Base-by-base conservation (phyloP, 345 rosid species). In the Eucalyptus globulus region DNA sequence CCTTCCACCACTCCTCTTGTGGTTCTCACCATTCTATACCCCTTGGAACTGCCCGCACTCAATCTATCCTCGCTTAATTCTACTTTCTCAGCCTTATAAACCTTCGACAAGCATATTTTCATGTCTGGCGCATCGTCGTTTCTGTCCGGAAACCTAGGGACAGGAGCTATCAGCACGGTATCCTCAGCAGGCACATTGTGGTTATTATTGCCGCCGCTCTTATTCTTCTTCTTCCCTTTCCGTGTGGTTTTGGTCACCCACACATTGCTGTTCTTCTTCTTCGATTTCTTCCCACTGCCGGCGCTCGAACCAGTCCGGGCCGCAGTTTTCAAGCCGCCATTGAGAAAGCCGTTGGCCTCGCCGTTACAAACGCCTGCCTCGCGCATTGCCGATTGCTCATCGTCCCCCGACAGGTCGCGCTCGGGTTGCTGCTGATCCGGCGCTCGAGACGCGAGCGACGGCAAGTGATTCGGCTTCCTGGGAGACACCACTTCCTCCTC, bases 1-100 rank as follows among this genome's bases (percentile, higher is more conserved):
- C 99, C 99, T 37, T 98, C 97, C n/a, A 93, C 89, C 58, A 96
- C 98, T 89, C 98, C 99, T 90, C 99, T 94, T 2, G 99, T 97
- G 49, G 99, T 95, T 87, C 99, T 94, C 93, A 96, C 99, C 99
- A 98, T 96, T 88, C 99, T 94, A 27, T 98, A 97, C 15, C 99
- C 99, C 89, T 98, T 98, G 21, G 95, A 90, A 90, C 99, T 98
- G 60, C 97, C 99, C 4, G 99, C 99, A 72, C 92, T 95, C 91
- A 97, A 62, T 80, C 99, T 94, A 89, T 98, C 99, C 54, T 97
- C 99, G 43, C 94, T 94, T 56, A 98, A 45, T 89, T 98, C 99
- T 44, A 97, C 99, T 92, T 97, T 98, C 93, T 98, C 99, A 5
- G 99, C 99, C 91, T 98, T 98, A 91, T 95, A 96, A 10, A 95